Percentiles rank a stretch among this genome's conserved stretches.
Evolutionary conservation across 1,139 yeast species (phyloP).

Genomic region (Suhomyces choctaworum): DNA sequence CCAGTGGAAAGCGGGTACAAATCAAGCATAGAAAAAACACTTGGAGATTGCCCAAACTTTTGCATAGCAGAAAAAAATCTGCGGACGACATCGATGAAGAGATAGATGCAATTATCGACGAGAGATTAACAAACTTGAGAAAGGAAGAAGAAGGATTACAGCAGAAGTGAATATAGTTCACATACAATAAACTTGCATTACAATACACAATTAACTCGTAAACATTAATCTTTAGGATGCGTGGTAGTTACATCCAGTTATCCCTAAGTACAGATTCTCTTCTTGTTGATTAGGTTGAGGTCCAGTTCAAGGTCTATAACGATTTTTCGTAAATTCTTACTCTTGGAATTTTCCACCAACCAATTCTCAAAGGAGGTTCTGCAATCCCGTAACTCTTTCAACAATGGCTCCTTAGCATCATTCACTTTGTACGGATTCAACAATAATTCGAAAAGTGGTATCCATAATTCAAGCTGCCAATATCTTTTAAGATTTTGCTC

Average conservation of each 20-base stretch:
- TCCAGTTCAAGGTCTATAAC: slow-evolving; percentile 25
- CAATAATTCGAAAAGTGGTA: slow-evolving; percentile 59
- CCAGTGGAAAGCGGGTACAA: slow-evolving; percentile 66
- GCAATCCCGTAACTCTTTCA: slow-evolving; percentile 35
- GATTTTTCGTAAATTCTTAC: slow-evolving; percentile 19
- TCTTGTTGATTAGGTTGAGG: slow-evolving; percentile 17
- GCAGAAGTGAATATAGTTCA: neutral
- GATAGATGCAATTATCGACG: slow-evolving; percentile 58
- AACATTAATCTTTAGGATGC: too few relatives aligned
- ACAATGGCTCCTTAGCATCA: slow-evolving; percentile 37
- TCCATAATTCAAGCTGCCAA: slow-evolving; percentile 80
- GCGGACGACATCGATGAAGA: slow-evolving; percentile 45
- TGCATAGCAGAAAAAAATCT: slow-evolving; percentile 9
- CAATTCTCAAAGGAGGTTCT: slow-evolving; percentile 47
- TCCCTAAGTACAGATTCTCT: neutral
- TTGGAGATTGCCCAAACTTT: slow-evolving; percentile 20
- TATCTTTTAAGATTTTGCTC: slow-evolving; percentile 60
- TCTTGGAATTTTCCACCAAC: slow-evolving; percentile 30
- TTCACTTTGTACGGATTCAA: slow-evolving; percentile 53
- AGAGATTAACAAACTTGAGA: slow-evolving; percentile 44
- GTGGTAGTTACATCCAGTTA: too few relatives aligned
- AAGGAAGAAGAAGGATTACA: slow-evolving; percentile 13
- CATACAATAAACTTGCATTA: too few relatives aligned
- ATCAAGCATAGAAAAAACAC: slow-evolving; percentile 32
- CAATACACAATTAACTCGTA: too few relatives aligned